Conservation (phyloP, 306 rosid genomes). For the Abrus pulchellus region DNA sequence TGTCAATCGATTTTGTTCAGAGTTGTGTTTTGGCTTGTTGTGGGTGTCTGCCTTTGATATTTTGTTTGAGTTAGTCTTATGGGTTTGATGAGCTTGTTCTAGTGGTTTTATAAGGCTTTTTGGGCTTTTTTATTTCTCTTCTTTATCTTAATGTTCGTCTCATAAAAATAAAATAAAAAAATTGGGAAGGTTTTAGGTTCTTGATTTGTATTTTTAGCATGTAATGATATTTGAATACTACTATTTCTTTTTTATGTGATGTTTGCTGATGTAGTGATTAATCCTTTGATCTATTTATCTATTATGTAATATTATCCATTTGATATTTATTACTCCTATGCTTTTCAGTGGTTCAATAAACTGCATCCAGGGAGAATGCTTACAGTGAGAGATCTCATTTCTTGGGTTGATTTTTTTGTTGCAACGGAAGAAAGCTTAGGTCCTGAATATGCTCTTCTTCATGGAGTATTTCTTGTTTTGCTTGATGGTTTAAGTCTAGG, state of each 20-base stretch:
- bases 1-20: background rate
- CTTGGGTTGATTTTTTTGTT: slow-evolving; percentile 84
- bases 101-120: background rate
- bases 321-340: slow-evolving; percentile 29
- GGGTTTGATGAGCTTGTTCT: background rate
- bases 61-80: background rate
- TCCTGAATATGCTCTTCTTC: slow-evolving; percentile 77
- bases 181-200: background rate
- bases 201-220: slow-evolving; percentile 10
- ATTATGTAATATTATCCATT: slow-evolving; percentile 15
- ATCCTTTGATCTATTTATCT: background rate
- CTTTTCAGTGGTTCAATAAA: slow-evolving; percentile 81
- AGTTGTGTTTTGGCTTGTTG: slow-evolving; percentile 9
- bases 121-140: background rate
- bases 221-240: background rate
- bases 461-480: slow-evolving; percentile 91
- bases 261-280: slow-evolving; percentile 6
- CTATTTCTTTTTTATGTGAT: background rate
- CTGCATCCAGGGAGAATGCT: slow-evolving; percentile 76
- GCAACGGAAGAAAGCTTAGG: slow-evolving; percentile 68
- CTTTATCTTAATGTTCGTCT: background rate
- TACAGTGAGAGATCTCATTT: slow-evolving; percentile 91
- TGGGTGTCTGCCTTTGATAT: background rate
- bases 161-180: background rate
- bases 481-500: slow-evolving; percentile 96